phyloP scores from a whole-genome alignment of 2,329 filamentous ascomycete genomes.

The Fusarium hostae region DNA sequence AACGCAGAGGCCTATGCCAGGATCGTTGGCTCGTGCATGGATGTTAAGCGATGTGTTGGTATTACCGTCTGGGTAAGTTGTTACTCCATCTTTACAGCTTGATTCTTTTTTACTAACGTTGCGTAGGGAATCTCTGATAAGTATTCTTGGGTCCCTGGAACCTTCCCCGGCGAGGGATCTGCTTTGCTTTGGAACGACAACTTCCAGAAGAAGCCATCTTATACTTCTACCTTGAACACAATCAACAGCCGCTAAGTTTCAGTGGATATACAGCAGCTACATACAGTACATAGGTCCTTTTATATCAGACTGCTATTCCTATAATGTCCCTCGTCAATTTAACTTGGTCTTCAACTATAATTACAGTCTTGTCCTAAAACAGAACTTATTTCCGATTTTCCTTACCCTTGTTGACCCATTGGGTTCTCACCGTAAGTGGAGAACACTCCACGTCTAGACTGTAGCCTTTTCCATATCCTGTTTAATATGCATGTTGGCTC shows the following conservation, averaged over 20 bases:
- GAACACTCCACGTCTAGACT: neutral
- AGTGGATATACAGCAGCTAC: neutral
- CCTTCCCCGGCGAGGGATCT: constrained; percentile 10
- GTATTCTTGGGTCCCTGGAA: constrained; percentile 14
- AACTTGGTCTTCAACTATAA: neutral
- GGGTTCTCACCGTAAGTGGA: neutral
- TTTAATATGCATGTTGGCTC: neutral
- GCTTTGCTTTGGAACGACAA: constrained; percentile 17
- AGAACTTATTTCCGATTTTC: neutral
- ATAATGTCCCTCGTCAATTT: neutral
- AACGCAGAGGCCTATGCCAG: constrained; percentile 11
- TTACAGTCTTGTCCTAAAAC: neutral
- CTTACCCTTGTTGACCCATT: neutral
- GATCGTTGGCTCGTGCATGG: constrained; percentile 19
- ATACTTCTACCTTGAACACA: constrained; percentile 14
- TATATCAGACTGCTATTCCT: neutral
- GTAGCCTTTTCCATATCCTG: neutral
- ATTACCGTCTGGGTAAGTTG: constrained; percentile 19
- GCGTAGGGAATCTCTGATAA: constrained; percentile 14
- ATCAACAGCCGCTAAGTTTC: neutral
- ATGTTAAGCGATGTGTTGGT: constrained; percentile 20
- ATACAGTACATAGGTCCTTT: neutral
- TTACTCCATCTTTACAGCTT: accelerated
- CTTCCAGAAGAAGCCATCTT: constrained; percentile 21
- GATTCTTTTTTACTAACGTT: neutral